These are phyloP conservation scores for Monosporozyma unispora DNA, from an alignment of 805 yeast genomes.

Conservation along the genomic window DNA sequence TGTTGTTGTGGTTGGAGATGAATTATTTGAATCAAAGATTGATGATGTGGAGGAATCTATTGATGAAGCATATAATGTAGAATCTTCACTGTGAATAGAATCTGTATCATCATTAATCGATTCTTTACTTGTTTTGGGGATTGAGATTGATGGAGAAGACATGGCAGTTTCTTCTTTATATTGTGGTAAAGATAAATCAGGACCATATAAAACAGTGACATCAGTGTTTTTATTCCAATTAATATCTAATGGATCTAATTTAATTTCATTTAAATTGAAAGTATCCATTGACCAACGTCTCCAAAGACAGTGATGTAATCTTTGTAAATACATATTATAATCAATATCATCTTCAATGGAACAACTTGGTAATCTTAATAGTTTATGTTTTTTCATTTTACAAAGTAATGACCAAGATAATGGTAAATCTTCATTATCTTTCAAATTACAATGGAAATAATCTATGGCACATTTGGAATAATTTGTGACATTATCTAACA, in stretches of 20 bases:
- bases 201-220: constrained; percentile 94
- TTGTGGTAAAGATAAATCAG: constrained; percentile 29
- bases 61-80: constrained; percentile 12
- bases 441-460: constrained; percentile 22
- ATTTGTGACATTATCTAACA: constrained; percentile 28
- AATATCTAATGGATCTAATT: constrained; percentile 73
- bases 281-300: constrained; percentile 88
- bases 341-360: constrained; percentile 28
- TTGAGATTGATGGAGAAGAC: background rate
- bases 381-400: constrained; percentile 19
- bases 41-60: constrained; percentile 21
- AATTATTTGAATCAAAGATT: constrained; percentile 15
- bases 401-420: constrained; percentile 15
- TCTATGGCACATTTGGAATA: constrained; percentile 24
- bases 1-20: background rate
- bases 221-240: constrained; percentile 95
- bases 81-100: background rate
- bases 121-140: background rate
- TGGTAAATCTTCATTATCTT: constrained; percentile 10
- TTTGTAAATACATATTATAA: constrained; percentile 27
- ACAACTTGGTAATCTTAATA: constrained; percentile 28
- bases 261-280: constrained; percentile 41
- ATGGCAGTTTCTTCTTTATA: background rate
- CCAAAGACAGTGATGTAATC: constrained; percentile 84
- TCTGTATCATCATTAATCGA: background rate